phyloP scores from a whole-genome alignment of 371 early-diverging fungal species.

The Circinella umbellata region DNA sequence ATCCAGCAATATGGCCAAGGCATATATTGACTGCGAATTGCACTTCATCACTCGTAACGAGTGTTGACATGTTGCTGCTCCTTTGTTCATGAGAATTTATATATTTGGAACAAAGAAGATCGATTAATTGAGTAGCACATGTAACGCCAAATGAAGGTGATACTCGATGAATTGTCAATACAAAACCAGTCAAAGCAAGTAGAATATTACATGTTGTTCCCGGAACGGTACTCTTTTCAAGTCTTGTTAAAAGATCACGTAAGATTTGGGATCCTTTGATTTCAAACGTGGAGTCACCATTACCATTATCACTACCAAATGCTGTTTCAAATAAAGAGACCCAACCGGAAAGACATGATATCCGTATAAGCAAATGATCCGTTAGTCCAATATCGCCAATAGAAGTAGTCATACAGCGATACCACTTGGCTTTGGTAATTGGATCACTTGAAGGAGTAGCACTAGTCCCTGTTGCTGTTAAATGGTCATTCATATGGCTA shows the following conservation, averaged over 20 bases:
- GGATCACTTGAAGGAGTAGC: constrained; percentile 12
- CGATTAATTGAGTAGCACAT: constrained; percentile 33
- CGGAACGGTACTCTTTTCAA: constrained; percentile 60
- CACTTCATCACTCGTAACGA: constrained; percentile 60
- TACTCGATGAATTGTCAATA: constrained; percentile 20
- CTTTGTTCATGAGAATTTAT: constrained; percentile 17
- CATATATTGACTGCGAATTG: constrained; percentile 60
- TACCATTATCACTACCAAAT: constrained; percentile 21
- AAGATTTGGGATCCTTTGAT: constrained; percentile 32
- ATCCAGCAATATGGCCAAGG: constrained; percentile 51
- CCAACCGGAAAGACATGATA: constrained; percentile 56
- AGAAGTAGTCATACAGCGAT: constrained; percentile 55
- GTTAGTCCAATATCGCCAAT: constrained; percentile 58
- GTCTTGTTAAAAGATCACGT: constrained; percentile 46
- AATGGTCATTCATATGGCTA: constrained; percentile 1
- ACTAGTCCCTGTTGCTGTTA: too few relatives aligned
- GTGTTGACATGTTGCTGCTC: constrained; percentile 20
- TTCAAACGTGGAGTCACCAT: constrained; percentile 30
- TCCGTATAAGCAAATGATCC: constrained; percentile 58
- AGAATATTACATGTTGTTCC: constrained; percentile 59
- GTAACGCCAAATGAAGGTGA: constrained; percentile 36
- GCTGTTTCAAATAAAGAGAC: constrained; percentile 45
- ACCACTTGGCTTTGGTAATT: constrained; percentile 47
- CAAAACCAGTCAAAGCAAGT: constrained; percentile 55
- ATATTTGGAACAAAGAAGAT: constrained; percentile 33